Evolutionary conservation across 169 alveolate species (phyloP).

Genomic region (Amoebophrya sp.): DNA sequence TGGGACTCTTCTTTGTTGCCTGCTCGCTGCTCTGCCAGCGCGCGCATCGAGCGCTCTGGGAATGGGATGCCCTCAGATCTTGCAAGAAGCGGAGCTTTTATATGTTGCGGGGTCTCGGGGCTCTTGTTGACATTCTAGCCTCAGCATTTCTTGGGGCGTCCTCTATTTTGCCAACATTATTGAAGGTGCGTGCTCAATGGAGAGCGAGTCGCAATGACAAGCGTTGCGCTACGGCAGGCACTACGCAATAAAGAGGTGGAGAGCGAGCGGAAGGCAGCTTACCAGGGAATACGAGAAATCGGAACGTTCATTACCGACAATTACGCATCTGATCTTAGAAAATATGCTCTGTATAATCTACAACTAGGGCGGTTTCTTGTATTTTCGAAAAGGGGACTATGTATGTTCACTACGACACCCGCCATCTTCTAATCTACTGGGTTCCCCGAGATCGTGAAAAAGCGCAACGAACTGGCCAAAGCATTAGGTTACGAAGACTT

Average conservation of each 20-base stretch:
- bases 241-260: neutral
- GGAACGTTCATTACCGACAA: neutral
- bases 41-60: no score
- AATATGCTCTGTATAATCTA: neutral
- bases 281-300: neutral
- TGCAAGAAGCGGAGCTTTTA: no score
- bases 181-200: neutral
- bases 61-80: no score
- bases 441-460: neutral
- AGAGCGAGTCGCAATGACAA: neutral
- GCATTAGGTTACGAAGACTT: neutral
- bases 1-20: no score
- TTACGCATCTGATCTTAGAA: neutral
- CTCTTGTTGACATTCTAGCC: no score
- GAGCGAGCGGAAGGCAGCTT: neutral
- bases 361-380: neutral
- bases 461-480: neutral
- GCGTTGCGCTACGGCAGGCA: neutral
- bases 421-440: neutral
- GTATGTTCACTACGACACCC: neutral
- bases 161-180: no score
- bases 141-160: no score
- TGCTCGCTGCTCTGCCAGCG: no score
- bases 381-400: neutral
- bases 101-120: no score